Evolutionary conservation across 139 green algal species (phyloP).

Genomic region (Chlamydomonas sphaeroides): DNA sequence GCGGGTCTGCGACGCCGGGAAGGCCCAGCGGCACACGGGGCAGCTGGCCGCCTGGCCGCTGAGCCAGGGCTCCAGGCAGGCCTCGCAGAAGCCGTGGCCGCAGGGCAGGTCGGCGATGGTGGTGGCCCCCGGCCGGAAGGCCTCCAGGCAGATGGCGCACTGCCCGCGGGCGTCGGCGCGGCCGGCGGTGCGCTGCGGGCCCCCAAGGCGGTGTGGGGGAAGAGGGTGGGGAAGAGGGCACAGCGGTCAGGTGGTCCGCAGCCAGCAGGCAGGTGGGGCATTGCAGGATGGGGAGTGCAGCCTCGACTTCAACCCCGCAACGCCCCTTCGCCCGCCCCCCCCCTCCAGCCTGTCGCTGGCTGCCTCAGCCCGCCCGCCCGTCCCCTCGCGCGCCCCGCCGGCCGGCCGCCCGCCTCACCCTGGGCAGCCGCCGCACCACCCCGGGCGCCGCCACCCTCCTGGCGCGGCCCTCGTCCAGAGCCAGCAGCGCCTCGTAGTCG

Average conservation of each 20-base stretch:
- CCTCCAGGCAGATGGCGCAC: conserved; percentile 21
- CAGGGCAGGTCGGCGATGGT: neutral
- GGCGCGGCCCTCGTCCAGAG: conserved; percentile 1
- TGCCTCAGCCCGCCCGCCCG: too few species aligned
- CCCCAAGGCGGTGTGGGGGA: neutral
- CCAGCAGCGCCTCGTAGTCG: conserved; percentile 16
- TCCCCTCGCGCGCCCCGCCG: too few species aligned
- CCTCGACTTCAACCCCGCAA: too few species aligned
- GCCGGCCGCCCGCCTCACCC: neutral
- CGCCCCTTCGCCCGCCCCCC: neutral
- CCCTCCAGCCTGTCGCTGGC: too few species aligned
- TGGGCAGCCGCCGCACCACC: conserved; percentile 7
- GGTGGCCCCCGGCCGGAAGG: neutral
- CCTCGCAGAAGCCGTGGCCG: conserved; percentile 42
- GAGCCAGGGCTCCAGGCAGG: conserved; percentile 53
- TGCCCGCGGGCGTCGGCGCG: neutral
- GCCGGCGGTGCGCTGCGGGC: neutral
- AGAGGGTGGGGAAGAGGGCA: too few species aligned
- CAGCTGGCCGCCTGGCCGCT: conserved; percentile 45
- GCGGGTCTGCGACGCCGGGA: conserved; percentile 51
- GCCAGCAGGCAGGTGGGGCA: too few species aligned
- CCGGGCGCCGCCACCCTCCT: conserved; percentile 1
- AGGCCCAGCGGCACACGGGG: conserved; percentile 60
- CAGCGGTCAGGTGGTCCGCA: too few species aligned
- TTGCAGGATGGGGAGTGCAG: too few species aligned